These are phyloP conservation scores for Saksenaea oblongispora DNA, from an alignment of 371 early-diverging fungal genomes.

Conservation along the genomic window DNA sequence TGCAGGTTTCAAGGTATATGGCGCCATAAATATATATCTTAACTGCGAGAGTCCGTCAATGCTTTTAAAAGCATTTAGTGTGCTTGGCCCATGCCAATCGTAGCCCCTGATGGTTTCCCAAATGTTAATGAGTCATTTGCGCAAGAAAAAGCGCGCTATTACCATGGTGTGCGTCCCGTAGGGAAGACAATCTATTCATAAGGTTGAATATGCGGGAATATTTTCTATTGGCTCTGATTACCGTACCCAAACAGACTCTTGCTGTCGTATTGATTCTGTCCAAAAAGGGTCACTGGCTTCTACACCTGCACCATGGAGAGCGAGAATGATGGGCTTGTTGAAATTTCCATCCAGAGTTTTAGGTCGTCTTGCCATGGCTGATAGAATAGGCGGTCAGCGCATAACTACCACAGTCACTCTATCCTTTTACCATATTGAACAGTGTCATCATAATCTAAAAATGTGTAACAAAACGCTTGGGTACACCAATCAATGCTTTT, in stretches of 20 bases:
- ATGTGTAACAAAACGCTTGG: constrained; percentile 41
- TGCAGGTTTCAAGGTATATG: constrained; percentile 11
- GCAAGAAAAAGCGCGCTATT: constrained; percentile 3
- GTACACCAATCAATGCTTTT: constrained; percentile 16
- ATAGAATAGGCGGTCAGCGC: not conserved
- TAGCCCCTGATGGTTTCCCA: constrained; percentile 43
- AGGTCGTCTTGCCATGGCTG: constrained; percentile 28
- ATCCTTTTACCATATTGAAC: constrained; percentile 58
- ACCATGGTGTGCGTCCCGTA: constrained; percentile 75
- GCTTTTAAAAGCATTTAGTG: constrained; percentile 39
- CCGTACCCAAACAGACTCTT: constrained; percentile 55
- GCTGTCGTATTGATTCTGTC: constrained; percentile 50
- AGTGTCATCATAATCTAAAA: constrained; percentile 62
- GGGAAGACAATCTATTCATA: constrained; percentile 51
- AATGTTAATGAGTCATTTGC: not conserved
- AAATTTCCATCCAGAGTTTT: constrained; percentile 9
- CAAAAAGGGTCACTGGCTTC: constrained; percentile 47
- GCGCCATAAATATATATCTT: constrained; percentile 16
- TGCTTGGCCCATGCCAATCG: constrained; percentile 60
- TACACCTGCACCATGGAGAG: constrained; percentile 71
- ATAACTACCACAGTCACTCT: not conserved
- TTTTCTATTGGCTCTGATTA: not conserved
- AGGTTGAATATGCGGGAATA: too few species aligned
- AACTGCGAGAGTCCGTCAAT: constrained; percentile 24
- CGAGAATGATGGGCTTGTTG: constrained; percentile 59